phyloP scores from a whole-genome alignment of 2,329 filamentous ascomycete genomes.

The Trichoderma simmonsii region DNA sequence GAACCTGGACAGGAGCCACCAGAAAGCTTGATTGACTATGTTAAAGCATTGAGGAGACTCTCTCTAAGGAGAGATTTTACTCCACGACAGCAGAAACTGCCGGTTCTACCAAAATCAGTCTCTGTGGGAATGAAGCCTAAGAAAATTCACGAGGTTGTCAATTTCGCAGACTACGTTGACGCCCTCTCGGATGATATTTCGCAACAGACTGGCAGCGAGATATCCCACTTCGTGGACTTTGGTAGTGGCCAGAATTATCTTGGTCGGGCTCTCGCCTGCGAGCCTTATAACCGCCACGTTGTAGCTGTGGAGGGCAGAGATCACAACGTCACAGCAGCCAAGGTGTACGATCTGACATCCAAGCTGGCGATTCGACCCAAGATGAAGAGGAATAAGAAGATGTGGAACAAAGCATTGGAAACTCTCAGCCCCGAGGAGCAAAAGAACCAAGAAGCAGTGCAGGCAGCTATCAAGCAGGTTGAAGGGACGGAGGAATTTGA shows the following conservation, averaged over 20 bases:
- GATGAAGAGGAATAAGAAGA: conserved; percentile 79
- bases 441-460: conserved; percentile 41
- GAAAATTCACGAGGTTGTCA: conserved; percentile 88
- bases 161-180: conserved; percentile 84
- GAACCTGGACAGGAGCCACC: conserved; percentile 40
- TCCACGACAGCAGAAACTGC: conserved; percentile 42
- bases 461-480: conserved; percentile 34
- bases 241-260: conserved; percentile 97
- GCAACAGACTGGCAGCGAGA: conserved; percentile 51
- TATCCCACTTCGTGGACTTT: conserved; percentile 92
- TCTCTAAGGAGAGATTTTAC: conserved; percentile 63
- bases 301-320: conserved; percentile 87
- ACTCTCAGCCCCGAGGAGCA: conserved; percentile 29
- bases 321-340: conserved; percentile 82
- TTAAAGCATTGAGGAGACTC: conserved; percentile 66
- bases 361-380: conserved; percentile 70
- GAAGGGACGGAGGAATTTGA: conserved; percentile 36
- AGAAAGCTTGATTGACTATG: conserved; percentile 65
- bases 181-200: conserved; percentile 57
- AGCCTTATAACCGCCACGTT: conserved; percentile 81
- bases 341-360: conserved; percentile 77
- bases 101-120: conserved; percentile 65
- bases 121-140: conserved; percentile 93
- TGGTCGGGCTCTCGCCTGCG: conserved; percentile 77
- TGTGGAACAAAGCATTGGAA: conserved; percentile 57